These are phyloP conservation scores for Cladosporium sphaerospermum DNA, from an alignment of 2,329 filamentous ascomycete genomes.

Conservation along the genomic window DNA sequence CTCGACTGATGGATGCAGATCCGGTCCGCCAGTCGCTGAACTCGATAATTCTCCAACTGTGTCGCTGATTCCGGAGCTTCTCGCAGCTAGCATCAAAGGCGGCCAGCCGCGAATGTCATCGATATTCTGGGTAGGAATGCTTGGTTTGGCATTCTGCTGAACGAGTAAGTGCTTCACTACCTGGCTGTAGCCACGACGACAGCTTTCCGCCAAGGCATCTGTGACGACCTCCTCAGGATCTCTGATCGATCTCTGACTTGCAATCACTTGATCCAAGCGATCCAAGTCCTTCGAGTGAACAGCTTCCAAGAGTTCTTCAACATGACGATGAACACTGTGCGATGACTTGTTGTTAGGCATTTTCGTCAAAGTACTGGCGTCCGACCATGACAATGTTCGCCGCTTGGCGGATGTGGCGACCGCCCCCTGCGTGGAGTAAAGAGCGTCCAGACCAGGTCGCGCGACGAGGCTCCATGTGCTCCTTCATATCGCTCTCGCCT, in stretches of 20 bases:
- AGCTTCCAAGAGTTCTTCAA: background rate
- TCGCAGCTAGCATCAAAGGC: background rate
- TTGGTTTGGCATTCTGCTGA: background rate
- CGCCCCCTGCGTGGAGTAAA: no score
- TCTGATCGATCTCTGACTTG: background rate
- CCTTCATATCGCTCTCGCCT: no score
- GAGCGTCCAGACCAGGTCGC: no score
- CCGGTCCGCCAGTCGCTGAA: background rate
- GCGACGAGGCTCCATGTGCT: no score
- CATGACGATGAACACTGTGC: no score
- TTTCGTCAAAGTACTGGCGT: no score
- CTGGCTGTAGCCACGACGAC: conserved; percentile 1
- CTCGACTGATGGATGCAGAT: background rate
- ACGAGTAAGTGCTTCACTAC: background rate
- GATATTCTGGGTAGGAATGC: background rate
- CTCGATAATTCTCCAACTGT: background rate
- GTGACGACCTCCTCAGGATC: conserved; percentile 4
- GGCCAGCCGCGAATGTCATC: background rate
- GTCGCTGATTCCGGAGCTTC: no score
- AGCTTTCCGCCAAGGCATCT: conserved; percentile 9
- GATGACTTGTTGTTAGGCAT: no score
- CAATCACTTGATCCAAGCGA: background rate
- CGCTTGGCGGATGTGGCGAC: no score
- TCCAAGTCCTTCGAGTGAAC: background rate
- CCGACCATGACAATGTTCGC: no score